phyloP scores from a whole-genome alignment of 208 protist genomes.

The Entamoeba nuttalli region DNA sequence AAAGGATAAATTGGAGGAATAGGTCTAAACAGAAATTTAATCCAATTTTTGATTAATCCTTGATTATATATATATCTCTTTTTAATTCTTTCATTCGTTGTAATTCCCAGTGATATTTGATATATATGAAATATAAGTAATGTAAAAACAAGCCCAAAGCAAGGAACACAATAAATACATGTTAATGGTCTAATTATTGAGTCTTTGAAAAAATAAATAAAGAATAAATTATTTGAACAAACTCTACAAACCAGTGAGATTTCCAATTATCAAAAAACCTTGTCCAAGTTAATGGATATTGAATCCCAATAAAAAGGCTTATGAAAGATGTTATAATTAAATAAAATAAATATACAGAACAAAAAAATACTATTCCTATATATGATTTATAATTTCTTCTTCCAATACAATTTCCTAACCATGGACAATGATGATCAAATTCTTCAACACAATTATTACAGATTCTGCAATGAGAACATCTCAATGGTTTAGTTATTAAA shows the following conservation, averaged over 20 bases:
- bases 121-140: background rate
- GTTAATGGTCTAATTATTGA: background rate
- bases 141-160: background rate
- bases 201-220: background rate
- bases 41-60: background rate
- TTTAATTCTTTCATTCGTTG: background rate
- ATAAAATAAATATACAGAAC: background rate
- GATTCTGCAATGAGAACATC: conserved; percentile 23
- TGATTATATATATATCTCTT: background rate
- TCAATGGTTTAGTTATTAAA: conserved; percentile 16
- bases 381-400: conserved; percentile 30
- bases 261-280: background rate
- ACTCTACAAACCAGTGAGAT: background rate
- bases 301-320: background rate
- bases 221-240: background rate
- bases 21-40: background rate
- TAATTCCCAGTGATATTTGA: background rate
- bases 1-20: background rate
- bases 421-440: conserved; percentile 40
- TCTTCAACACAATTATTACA: conserved; percentile 31
- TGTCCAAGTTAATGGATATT: background rate
- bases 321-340: background rate
- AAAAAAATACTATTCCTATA: conserved; percentile 1
- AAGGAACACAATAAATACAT: background rate
- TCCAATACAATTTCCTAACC: conserved; percentile 36